Evolutionary conservation across 2,329 filamentous ascomycete species (phyloP).

Genomic region (Diplocarpon mali): DNA sequence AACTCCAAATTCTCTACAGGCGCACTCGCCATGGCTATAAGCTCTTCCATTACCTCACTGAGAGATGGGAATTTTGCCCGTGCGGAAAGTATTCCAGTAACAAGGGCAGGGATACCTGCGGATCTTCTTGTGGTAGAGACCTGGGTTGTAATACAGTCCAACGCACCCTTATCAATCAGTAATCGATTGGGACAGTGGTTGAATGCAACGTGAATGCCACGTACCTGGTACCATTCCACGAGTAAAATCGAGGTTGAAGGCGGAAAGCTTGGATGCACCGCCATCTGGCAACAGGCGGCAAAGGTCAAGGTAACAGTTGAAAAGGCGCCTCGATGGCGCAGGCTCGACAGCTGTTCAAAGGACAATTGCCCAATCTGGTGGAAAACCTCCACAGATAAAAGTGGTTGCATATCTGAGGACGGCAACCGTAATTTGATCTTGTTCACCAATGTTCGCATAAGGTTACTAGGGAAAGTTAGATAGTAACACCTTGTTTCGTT

Average conservation of each 20-base stretch:
- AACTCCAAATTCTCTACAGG: constrained; percentile 40
- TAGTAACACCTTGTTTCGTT: neutral
- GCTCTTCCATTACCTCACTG: constrained; percentile 48
- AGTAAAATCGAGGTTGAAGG: constrained; percentile 30
- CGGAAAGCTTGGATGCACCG: neutral
- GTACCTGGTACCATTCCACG: constrained; percentile 59
- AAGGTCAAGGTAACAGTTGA: constrained; percentile 89
- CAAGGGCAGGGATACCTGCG: constrained; percentile 78
- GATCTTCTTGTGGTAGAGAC: constrained; percentile 80
- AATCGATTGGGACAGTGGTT: too few species aligned
- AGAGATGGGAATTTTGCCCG: constrained; percentile 51
- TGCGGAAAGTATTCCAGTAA: constrained; percentile 69
- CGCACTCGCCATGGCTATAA: constrained; percentile 46
- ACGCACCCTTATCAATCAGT: constrained; percentile 38
- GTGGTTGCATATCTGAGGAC: constrained; percentile 30
- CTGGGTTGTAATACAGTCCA: constrained; percentile 62
- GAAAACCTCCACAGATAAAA: constrained; percentile 47
- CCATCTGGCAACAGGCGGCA: constrained; percentile 53
- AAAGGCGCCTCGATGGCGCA: constrained; percentile 87
- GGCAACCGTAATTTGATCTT: constrained; percentile 31
- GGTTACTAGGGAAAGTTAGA: constrained; percentile 41
- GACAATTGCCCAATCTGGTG: constrained; percentile 59
- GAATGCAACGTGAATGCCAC: constrained; percentile 16
- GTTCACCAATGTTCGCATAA: constrained; percentile 52
- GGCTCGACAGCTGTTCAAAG: constrained; percentile 69